Percentiles rank a stretch among this genome's conserved stretches.
Evolutionary conservation across 1,139 yeast species (phyloP).

Genomic region (Yamadazyma siamensis): DNA sequence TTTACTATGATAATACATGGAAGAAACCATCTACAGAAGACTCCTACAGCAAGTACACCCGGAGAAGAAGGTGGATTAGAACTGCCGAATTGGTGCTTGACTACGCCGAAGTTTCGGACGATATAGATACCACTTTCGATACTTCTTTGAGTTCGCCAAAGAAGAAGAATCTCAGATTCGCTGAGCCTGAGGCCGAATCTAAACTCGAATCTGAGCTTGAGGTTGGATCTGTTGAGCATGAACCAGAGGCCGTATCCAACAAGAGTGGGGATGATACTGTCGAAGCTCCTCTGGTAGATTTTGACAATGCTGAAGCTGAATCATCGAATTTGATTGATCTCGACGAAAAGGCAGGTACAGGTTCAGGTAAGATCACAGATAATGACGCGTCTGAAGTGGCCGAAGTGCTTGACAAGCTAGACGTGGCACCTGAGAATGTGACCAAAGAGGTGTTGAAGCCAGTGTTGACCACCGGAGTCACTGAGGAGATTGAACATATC

Average conservation of each 20-base stretch:
- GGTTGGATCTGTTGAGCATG: neutral
- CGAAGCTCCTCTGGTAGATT: neutral
- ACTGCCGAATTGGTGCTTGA: slow-evolving; percentile 78
- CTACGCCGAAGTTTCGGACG: slow-evolving; percentile 13
- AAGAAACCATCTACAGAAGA: slow-evolving; percentile 86
- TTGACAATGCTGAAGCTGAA: neutral
- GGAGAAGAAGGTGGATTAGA: slow-evolving; percentile 93
- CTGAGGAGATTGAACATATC: slow-evolving; percentile 11
- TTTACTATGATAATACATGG: slow-evolving; percentile 93
- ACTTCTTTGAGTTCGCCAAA: slow-evolving; percentile 11
- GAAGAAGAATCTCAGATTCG: slow-evolving; percentile 40
- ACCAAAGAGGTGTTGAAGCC: slow-evolving; percentile 13
- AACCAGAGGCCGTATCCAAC: neutral
- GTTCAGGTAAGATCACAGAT: too few relatives aligned
- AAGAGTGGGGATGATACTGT: neutral
- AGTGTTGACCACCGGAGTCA: slow-evolving; percentile 7
- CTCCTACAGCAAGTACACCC: slow-evolving; percentile 83
- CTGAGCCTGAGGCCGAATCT: slow-evolving; percentile 19
- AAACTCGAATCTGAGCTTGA: slow-evolving; percentile 1
- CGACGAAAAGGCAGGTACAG: slow-evolving; percentile 2
- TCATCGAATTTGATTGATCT: slow-evolving; percentile 4
- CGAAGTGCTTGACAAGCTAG: slow-evolving; percentile 10
- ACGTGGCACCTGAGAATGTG: slow-evolving; percentile 11
- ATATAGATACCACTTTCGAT: slow-evolving; percentile 3
- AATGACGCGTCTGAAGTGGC: slow-evolving; percentile 9